These are phyloP conservation scores for Hypholoma fasciculare DNA, from an alignment of 768 basidiomycete species.

Conservation along the genomic window DNA sequence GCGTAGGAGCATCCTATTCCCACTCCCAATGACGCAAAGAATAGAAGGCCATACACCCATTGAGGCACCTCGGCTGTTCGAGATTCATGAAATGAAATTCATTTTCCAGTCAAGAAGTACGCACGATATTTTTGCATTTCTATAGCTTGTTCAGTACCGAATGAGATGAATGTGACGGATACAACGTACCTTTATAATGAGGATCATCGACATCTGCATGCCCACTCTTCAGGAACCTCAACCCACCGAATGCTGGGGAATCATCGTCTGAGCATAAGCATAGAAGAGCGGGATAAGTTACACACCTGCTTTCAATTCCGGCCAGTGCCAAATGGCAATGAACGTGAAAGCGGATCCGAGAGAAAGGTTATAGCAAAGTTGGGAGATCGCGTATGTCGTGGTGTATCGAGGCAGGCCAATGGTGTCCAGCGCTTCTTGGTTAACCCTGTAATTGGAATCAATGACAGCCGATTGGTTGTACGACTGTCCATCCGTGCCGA, in stretches of 20 bases:
- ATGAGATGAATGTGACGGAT: not conserved
- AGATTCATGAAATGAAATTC: not conserved
- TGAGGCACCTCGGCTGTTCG: constrained; percentile 45
- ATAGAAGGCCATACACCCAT: constrained; percentile 48
- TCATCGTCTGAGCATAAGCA: not conserved
- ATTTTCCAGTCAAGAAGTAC: not conserved
- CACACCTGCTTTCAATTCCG: constrained; percentile 42
- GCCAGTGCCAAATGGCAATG: constrained; percentile 53
- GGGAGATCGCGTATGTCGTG: constrained; percentile 47
- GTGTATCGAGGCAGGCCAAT: constrained; percentile 49
- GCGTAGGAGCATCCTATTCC: constrained; percentile 48
- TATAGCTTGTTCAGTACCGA: constrained; percentile 8
- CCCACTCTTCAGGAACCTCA: constrained; percentile 36
- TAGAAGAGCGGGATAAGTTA: not conserved
- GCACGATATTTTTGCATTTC: constrained; percentile 50
- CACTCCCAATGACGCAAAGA: constrained; percentile 44
- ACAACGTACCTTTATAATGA: constrained; percentile 42
- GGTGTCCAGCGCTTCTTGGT: constrained; percentile 48
- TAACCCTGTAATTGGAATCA: constrained; percentile 46
- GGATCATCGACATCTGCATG: constrained; percentile 47
- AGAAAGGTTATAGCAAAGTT: constrained; percentile 49
- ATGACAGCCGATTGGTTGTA: constrained; percentile 57
- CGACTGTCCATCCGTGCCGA: constrained; percentile 47
- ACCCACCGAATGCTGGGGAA: constrained; percentile 38
- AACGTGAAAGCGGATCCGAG: constrained; percentile 52